Percentiles rank a stretch among this genome's conserved stretches.
These are phyloP conservation scores for Funneliformis caledonium DNA, from an alignment of 371 early-diverging fungal genomes.

Conservation along the genomic window DNA sequence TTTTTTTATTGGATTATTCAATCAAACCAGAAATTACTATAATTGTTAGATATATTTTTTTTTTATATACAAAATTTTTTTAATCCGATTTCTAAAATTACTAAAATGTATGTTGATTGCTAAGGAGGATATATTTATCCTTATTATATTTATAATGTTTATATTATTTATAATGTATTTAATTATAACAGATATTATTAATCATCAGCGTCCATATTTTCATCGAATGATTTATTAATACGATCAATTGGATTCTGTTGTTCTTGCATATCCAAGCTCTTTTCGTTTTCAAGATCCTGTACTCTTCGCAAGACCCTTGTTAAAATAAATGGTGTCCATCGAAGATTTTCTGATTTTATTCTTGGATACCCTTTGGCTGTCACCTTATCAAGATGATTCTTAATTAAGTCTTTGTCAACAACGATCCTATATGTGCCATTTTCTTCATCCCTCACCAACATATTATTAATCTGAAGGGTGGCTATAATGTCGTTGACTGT, in stretches of 20 bases:
- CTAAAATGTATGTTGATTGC: neutral
- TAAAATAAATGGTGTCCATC: slow-evolving; percentile 70
- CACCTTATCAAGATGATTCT: slow-evolving; percentile 51
- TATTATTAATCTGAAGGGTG: slow-evolving; percentile 61
- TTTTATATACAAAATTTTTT: neutral
- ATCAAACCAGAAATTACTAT: neutral
- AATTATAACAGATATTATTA: neutral
- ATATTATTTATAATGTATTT: neutral
- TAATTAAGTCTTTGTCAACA: slow-evolving; percentile 50
- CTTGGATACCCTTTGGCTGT: slow-evolving; percentile 53
- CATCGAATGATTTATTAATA: neutral
- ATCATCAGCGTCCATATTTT: neutral
- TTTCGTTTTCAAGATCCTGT: neutral
- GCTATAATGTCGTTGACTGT: slow-evolving; percentile 77
- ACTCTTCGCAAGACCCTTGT: slow-evolving; percentile 40
- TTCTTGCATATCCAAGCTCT: neutral
- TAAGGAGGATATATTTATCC: too few relatives aligned
- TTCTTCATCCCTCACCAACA: slow-evolving; percentile 25
- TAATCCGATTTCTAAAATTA: neutral
- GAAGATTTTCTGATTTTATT: slow-evolving; percentile 59
- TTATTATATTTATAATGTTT: neutral
- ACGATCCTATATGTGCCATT: slow-evolving; percentile 43
- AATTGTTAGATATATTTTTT: neutral
- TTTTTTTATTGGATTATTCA: too few relatives aligned
- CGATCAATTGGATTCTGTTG: neutral